Evolutionary conservation across 176 grass and related monocot species (phyloP).

Genomic region (Aegilops tauschii): DNA sequence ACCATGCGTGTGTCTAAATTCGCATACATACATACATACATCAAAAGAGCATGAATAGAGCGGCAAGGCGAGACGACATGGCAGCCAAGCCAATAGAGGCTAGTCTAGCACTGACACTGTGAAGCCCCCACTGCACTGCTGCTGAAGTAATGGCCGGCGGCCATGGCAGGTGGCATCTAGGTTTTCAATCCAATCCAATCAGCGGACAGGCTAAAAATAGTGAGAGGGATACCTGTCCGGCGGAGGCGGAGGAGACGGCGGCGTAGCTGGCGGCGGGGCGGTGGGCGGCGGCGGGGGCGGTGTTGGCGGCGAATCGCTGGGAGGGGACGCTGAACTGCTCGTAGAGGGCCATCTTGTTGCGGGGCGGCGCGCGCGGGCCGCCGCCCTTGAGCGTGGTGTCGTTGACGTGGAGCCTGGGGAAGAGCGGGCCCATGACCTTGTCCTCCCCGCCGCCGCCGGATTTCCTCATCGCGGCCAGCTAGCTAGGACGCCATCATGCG

Average conservation of each 20-base stretch:
- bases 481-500: neutral
- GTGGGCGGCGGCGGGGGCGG: neutral
- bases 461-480: conserved; percentile 5
- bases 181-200: neutral
- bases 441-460: conserved; percentile 34
- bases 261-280: neutral
- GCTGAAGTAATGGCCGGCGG: too few relatives aligned
- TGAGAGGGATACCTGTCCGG: conserved; percentile 34
- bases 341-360: conserved; percentile 99
- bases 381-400: conserved; percentile 72
- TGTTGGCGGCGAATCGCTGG: conserved; percentile 39
- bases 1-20: neutral
- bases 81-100: neutral
- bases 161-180: neutral
- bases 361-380: conserved; percentile 75
- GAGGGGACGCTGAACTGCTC: conserved; percentile 89
- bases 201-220: neutral
- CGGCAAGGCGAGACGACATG: neutral
- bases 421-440: conserved; percentile 69
- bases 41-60: too few relatives aligned
- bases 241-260: conserved; percentile 30
- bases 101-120: neutral
- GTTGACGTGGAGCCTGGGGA: conserved; percentile 93
- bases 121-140: too few relatives aligned
- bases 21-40: neutral